These are phyloP conservation scores for Malassezia brasiliensis DNA, from an alignment of 1,284 basidiomycete species.

Conservation along the genomic window DNA sequence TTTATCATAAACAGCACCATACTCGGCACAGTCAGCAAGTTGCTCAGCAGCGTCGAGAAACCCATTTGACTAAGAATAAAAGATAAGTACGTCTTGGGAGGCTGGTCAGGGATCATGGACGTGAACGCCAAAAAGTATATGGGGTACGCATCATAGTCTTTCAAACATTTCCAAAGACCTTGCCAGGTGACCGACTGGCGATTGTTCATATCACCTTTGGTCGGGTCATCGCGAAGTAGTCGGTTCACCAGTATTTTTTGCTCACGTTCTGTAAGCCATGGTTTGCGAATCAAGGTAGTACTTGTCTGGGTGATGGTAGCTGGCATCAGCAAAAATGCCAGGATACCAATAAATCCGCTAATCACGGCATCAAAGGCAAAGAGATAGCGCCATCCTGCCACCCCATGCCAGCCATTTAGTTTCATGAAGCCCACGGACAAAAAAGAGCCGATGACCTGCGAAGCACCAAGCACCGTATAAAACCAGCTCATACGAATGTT, in stretches of 20 bases:
- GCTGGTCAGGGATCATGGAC: conserved; percentile 12
- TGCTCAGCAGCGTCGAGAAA: conserved; percentile 24
- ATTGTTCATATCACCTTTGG: conserved; percentile 66
- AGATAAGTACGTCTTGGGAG: conserved; percentile 15
- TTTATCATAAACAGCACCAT: conserved; percentile 25
- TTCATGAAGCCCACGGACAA: conserved; percentile 25
- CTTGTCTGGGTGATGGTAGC: conserved; percentile 21
- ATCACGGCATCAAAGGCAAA: conserved; percentile 25
- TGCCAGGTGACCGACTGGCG: conserved; percentile 53
- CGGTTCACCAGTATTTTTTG: conserved; percentile 56
- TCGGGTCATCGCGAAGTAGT: conserved; percentile 61
- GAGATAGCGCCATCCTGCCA: conserved; percentile 26
- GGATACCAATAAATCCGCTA: conserved; percentile 16
- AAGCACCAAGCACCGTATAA: conserved; percentile 44
- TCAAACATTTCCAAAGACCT: conserved; percentile 49
- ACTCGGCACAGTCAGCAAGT: conserved; percentile 31
- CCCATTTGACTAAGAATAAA: conserved; percentile 21
- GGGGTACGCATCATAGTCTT: conserved; percentile 64
- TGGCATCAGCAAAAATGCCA: conserved; percentile 22
- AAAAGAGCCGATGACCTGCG: conserved; percentile 23
- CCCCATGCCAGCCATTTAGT: conserved; percentile 21
- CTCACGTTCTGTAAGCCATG: conserved; percentile 59
- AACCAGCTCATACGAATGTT: conserved; percentile 61
- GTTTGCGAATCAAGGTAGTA: conserved; percentile 51
- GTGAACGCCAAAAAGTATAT: conserved; percentile 56